Percentiles rank a stretch among this genome's conserved stretches.
These are phyloP conservation scores for Calocera cornea DNA, from an alignment of 768 basidiomycete species.

Conservation along the genomic window DNA sequence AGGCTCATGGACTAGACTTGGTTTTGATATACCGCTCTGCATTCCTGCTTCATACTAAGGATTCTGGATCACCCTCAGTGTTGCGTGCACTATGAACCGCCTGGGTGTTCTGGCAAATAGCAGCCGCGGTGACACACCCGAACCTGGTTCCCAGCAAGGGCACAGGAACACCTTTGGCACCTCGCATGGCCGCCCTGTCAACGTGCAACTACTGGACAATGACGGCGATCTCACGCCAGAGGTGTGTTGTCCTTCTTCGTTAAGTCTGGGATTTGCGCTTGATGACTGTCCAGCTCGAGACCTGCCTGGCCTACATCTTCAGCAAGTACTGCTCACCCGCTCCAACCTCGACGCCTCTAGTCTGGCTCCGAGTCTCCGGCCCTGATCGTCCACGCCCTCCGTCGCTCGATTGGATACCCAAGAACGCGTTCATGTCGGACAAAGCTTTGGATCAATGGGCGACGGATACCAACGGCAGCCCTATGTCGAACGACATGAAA, in stretches of 20 bases:
- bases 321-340: conserved; percentile 56
- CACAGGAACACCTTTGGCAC: conserved; percentile 32
- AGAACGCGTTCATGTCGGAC: conserved; percentile 41
- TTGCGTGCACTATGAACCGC: background rate
- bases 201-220: conserved; percentile 50
- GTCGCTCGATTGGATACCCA: background rate
- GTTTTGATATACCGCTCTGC: too few relatives aligned
- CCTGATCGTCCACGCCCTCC: conserved; percentile 6
- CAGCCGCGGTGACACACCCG: conserved; percentile 36
- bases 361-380: background rate
- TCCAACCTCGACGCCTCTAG: background rate
- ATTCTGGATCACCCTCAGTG: too few relatives aligned
- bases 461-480: conserved; percentile 64
- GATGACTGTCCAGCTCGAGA: conserved; percentile 38
- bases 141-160: conserved; percentile 47
- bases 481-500: conserved; percentile 65
- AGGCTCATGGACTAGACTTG: too few relatives aligned
- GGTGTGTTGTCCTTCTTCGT: conserved; percentile 26
- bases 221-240: conserved; percentile 55
- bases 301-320: conserved; percentile 62
- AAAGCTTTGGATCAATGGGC: conserved; percentile 65
- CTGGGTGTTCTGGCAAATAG: background rate
- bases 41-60: too few relatives aligned
- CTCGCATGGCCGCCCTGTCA: conserved; percentile 17
- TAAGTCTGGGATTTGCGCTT: background rate